These are phyloP conservation scores for Piedraia hortae DNA, from an alignment of 2,329 filamentous ascomycete species.

Conservation along the genomic window DNA sequence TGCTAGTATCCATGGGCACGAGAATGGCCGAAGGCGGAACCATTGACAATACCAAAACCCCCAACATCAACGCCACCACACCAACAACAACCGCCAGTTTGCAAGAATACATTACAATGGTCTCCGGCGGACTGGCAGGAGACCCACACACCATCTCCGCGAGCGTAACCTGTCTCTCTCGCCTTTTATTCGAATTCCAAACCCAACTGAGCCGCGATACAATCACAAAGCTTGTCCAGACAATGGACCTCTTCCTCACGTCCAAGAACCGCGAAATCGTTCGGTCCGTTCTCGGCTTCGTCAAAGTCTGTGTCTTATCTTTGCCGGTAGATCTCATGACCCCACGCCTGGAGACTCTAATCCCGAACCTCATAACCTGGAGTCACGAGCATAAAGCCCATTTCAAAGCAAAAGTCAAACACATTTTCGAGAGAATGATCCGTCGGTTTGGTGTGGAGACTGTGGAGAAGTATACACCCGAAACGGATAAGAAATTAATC, in stretches of 20 bases:
- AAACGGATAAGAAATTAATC: slow-evolving; percentile 69
- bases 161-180: slow-evolving; percentile 77
- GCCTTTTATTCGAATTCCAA: slow-evolving; percentile 83
- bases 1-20: slow-evolving; percentile 68
- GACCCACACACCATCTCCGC: slow-evolving; percentile 95
- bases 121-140: slow-evolving; percentile 78
- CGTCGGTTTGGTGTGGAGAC: slow-evolving; percentile 63
- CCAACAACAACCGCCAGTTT: slow-evolving; percentile 52
- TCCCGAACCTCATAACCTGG: slow-evolving; percentile 86
- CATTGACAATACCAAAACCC: slow-evolving; percentile 65
- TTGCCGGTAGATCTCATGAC: slow-evolving; percentile 55
- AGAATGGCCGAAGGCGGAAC: slow-evolving; percentile 47
- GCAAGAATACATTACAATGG: slow-evolving; percentile 96
- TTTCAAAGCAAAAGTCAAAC: slow-evolving; percentile 91
- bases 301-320: slow-evolving; percentile 81
- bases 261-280: slow-evolving; percentile 95
- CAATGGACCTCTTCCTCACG: slow-evolving; percentile 85
- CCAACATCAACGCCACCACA: slow-evolving; percentile 57
- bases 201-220: slow-evolving; percentile 38
- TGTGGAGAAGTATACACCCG: slow-evolving; percentile 56
- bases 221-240: slow-evolving; percentile 63
- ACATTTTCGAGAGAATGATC: slow-evolving; percentile 85
- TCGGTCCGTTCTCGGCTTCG: slow-evolving; percentile 75
- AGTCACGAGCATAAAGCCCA: slow-evolving; percentile 95
- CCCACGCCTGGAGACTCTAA: slow-evolving; percentile 45